A percentile compares a stretch with the other conserved stretches of the same genome.
Evolutionary conservation across 306 rosid species (phyloP).

Genomic region (Astragalus membranaceus): DNA sequence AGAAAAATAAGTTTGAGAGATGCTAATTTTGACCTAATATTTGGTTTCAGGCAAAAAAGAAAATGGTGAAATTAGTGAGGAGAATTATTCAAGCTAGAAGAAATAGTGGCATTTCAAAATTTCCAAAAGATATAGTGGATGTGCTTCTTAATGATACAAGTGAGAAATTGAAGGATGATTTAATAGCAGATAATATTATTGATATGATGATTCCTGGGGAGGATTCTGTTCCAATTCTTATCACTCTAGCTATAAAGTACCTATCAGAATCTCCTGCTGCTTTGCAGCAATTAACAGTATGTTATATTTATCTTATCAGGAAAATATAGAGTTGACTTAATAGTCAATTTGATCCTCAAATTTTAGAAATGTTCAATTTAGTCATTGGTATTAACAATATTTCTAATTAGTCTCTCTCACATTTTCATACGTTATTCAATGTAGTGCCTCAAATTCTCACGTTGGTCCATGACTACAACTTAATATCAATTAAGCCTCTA

Average conservation of each 20-base stretch:
- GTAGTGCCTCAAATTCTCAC: no score
- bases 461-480: no score
- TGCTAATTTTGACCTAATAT: neutral
- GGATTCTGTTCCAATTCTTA: slow-evolving; percentile 92
- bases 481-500: no score
- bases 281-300: slow-evolving; percentile 72
- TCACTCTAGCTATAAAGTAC: slow-evolving; percentile 77
- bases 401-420: no score
- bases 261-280: slow-evolving; percentile 83
- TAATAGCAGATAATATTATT: slow-evolving; percentile 86
- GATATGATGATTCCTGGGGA: slow-evolving; percentile 99
- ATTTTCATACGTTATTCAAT: no score
- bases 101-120: slow-evolving; percentile 30
- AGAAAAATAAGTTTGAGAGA: no score
- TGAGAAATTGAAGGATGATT: slow-evolving; percentile 59
- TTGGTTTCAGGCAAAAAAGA: slow-evolving; percentile 82
- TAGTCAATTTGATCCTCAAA: no score
- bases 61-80: slow-evolving; percentile 65
- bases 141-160: slow-evolving; percentile 73
- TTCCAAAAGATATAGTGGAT: slow-evolving; percentile 77
- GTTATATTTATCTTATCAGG: neutral
- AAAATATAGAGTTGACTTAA: neutral
- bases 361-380: no score
- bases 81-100: slow-evolving; percentile 51
- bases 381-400: no score